phyloP scores from a whole-genome alignment of 2,329 filamentous ascomycete species.

The Pseudogymnoascus sp. region DNA sequence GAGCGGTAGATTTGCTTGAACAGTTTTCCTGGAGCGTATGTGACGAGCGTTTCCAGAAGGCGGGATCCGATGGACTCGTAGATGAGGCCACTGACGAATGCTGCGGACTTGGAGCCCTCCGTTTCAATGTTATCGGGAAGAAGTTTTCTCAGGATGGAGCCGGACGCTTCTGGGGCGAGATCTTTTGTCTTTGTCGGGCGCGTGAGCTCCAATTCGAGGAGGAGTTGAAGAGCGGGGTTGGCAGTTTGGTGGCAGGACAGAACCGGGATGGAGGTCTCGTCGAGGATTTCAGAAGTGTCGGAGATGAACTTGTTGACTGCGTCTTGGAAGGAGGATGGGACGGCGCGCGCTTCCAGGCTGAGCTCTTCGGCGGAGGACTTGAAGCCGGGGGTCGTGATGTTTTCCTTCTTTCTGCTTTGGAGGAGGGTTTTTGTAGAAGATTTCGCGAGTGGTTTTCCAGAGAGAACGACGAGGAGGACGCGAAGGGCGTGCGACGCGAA shows the following conservation, averaged over 20 bases:
- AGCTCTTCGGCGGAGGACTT: constrained; percentile 43
- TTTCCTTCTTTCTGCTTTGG: constrained; percentile 89
- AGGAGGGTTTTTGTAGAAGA: constrained; percentile 64
- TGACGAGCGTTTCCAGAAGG: constrained; percentile 78
- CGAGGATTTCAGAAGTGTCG: constrained; percentile 67
- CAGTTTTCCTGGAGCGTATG: constrained; percentile 72
- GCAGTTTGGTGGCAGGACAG: constrained; percentile 84
- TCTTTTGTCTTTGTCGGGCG: constrained; percentile 61
- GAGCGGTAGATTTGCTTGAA: constrained; percentile 84
- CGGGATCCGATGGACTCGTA: constrained; percentile 89
- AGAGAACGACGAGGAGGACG: constrained; percentile 76
- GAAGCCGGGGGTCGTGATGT: constrained; percentile 55
- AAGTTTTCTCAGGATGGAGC: constrained; percentile 64
- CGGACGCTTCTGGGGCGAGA: constrained; percentile 45
- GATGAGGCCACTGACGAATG: constrained; percentile 77
- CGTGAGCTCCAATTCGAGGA: constrained; percentile 78
- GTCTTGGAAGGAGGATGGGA: constrained; percentile 71
- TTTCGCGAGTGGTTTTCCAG: constrained; percentile 71
- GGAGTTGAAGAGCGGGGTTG: constrained; percentile 85
- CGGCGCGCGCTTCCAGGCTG: constrained; percentile 42
- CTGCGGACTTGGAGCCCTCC: constrained; percentile 65
- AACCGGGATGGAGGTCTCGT: constrained; percentile 72
- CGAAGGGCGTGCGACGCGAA: constrained; percentile 90
- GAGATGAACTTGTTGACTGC: constrained; percentile 76
- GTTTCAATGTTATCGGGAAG: constrained; percentile 72